A percentile compares a stretch with the other conserved stretches of the same genome.
phyloP scores from a whole-genome alignment of 345 rosid species.

The Balakata baccata region DNA sequence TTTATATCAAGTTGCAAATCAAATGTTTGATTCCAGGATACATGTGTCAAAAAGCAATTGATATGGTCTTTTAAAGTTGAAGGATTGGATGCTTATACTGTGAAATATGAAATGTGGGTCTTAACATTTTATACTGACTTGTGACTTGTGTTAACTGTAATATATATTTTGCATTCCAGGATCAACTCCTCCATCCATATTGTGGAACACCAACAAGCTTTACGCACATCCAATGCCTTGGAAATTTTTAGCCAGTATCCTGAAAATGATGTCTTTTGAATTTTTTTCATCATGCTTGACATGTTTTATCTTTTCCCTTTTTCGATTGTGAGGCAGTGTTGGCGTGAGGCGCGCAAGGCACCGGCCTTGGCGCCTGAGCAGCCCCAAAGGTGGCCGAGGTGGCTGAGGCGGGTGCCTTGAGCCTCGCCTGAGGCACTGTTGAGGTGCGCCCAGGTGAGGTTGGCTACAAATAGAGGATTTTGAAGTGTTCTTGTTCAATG shows the following conservation, averaged over 20 bases:
- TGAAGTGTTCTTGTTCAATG: too few relatives aligned
- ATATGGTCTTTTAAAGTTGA: constrained; percentile 3
- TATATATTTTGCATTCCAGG: constrained; percentile 37
- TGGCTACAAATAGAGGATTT: too few relatives aligned
- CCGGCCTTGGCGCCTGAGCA: too few relatives aligned
- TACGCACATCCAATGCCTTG: constrained; percentile 81
- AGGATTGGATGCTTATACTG: background rate
- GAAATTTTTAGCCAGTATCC: constrained; percentile 91
- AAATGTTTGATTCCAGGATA: background rate
- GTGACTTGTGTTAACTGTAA: constrained; percentile 8
- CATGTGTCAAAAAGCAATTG: background rate
- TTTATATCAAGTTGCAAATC: background rate
- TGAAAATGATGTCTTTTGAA: constrained; percentile 10
- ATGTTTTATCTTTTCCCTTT: background rate
- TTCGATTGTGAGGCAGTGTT: too few relatives aligned
- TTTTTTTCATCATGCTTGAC: background rate
- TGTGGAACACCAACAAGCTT: constrained; percentile 73
- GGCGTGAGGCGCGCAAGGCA: too few relatives aligned
- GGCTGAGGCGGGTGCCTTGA: too few relatives aligned
- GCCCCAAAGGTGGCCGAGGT: too few relatives aligned
- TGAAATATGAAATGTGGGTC: background rate
- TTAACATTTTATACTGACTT: background rate
- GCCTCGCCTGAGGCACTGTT: too few relatives aligned
- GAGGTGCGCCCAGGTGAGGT: too few relatives aligned
- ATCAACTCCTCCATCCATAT: constrained; percentile 70